These are phyloP conservation scores for Aspergillus niger DNA, from an alignment of 2,329 filamentous ascomycete species.

Conservation along the genomic window DNA sequence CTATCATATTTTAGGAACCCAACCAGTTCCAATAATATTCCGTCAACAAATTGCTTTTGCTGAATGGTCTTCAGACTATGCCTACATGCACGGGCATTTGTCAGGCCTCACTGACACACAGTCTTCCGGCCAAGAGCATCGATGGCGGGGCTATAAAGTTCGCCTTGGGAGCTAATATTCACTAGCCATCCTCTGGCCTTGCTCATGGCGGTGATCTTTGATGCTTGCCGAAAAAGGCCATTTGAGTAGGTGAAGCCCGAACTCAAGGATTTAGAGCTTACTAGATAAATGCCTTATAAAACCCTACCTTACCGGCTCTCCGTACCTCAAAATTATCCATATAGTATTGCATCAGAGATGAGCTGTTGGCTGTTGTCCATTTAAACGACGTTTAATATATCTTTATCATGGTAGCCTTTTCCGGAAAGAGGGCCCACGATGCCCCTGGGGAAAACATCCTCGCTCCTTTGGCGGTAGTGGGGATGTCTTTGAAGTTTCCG, in stretches of 20 bases:
- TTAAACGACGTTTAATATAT: neutral
- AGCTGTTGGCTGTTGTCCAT: neutral
- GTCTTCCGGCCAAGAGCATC: neutral
- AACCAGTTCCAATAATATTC: neutral
- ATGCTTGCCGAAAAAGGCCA: neutral
- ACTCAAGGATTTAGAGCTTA: neutral
- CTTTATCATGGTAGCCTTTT: neutral
- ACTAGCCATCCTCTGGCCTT: neutral
- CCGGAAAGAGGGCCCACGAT: neutral
- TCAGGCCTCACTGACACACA: neutral
- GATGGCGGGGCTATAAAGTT: neutral
- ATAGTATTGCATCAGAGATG: neutral
- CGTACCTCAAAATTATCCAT: no score
- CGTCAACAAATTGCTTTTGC: neutral
- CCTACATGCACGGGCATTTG: neutral
- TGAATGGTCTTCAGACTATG: neutral
- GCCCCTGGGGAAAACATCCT: neutral
- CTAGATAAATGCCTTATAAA: neutral
- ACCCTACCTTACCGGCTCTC: neutral
- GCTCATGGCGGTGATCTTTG: neutral
- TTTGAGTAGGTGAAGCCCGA: neutral
- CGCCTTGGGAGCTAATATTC: no score
- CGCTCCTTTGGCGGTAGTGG: conserved; percentile 26
- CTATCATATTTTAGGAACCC: neutral
- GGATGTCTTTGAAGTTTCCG: conserved; percentile 25